Base-by-base conservation (phyloP, 208 protist species). In the Porcisia hertigi region DNA sequence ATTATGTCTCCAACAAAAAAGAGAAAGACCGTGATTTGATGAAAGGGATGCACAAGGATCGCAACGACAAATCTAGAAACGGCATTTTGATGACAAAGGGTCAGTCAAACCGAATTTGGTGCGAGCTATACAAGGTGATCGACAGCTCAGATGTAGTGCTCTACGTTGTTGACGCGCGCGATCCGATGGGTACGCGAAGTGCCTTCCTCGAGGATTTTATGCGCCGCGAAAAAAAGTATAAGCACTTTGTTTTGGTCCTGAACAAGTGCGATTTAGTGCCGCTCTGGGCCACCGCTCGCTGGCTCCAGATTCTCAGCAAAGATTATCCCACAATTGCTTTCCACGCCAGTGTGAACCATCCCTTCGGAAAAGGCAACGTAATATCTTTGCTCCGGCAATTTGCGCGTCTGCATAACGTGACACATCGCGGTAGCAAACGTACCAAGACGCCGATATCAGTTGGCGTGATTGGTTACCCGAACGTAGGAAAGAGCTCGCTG, bases 261-360 rank as follows among this genome's bases (percentile, higher is more conserved):
- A 99, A 99, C 94, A 99, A 99, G 92, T 99, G 98, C 85, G 99
- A 99, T 88, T 89, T 99, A 18, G 95, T 99, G 8, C 99, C 99
- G 12, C 98, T 98, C 1, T 99, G 98, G 98, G 98, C 95, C 2
- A 99, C 99, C 1, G 93, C 94, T 43, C 89, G 96, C 18, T 99
- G 98, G 98, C 92, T 99, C 45, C 91, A 98, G 71, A 82, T 98
- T 30, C 88, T 99, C 18, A 99, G 98, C 62, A 95, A 98, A 59
- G 98, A 99, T 69, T 99, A 98, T 83, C 99, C 99, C 20, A 99
- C 99, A 0, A 85, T 99, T 16, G 99, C 99, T n/a, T 99, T 99
- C 85, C 98, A 99, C 79, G 98, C 99, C 0, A 99, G 96, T 74
- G 97, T 99, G 43, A 99, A 94, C 45, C 99, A 99, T 80, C 98